Conservation (phyloP, 2,329 filamentous ascomycete genomes). For the Fusarium ramigenum region DNA sequence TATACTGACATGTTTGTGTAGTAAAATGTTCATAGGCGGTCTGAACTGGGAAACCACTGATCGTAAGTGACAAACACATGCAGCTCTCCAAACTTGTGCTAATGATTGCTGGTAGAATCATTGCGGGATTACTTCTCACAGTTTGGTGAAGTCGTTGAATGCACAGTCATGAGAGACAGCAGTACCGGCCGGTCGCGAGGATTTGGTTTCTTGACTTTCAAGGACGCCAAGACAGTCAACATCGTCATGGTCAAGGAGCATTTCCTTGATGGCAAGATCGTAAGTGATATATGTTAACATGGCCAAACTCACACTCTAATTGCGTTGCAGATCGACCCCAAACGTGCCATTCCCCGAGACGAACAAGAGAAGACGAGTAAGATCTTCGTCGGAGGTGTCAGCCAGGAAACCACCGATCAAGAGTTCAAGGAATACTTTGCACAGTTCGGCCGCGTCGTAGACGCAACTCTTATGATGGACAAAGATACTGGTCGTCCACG, state of each 20-base stretch:
- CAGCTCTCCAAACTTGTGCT: conserved; percentile 1
- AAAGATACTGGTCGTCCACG: conserved; percentile 98
- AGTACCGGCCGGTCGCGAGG: conserved; percentile 92
- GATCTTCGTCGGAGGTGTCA: conserved; percentile 98
- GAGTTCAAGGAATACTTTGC: conserved; percentile 98
- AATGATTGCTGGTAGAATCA: conserved; percentile 72
- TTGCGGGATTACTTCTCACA: conserved; percentile 97
- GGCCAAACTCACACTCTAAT: conserved; percentile 33
- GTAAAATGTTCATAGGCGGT: conserved; percentile 99
- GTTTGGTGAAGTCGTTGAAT: conserved; percentile 96
- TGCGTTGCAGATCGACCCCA: conserved; percentile 84
- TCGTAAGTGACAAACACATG: conserved; percentile 68
- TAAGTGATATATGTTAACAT: conserved; percentile 59
- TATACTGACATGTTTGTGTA: conserved; percentile 54
- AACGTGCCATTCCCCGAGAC: conserved; percentile 94
- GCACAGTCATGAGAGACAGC: conserved; percentile 98
- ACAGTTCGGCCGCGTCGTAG: conserved; percentile 94
- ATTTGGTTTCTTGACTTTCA: conserved; percentile 98
- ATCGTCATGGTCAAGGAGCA: conserved; percentile 99
- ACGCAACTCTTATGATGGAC: conserved; percentile 99
- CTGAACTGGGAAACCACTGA: conserved; percentile 99
- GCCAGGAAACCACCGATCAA: conserved; percentile 94
- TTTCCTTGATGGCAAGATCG: conserved; percentile 97
- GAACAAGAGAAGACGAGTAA: conserved; percentile 99
- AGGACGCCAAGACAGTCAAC: conserved; percentile 96